These are phyloP conservation scores for Sporothrix pallida DNA, from an alignment of 2,329 filamentous ascomycete genomes.

Conservation along the genomic window DNA sequence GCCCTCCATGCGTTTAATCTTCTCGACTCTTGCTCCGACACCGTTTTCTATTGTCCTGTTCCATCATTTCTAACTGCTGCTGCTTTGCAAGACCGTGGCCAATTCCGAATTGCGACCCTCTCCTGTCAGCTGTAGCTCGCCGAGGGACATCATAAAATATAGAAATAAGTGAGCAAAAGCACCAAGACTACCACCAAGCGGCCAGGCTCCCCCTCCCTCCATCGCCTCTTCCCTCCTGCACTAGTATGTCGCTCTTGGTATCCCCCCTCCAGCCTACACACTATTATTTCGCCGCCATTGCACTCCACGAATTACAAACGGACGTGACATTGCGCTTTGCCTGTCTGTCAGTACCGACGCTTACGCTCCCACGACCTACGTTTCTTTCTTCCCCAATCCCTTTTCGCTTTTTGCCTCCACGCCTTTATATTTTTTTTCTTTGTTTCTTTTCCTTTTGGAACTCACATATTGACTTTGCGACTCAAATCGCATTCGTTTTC, in stretches of 20 bases:
- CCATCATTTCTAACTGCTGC: slow-evolving; percentile 24
- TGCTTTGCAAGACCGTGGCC: slow-evolving; percentile 11
- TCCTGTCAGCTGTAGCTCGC: slow-evolving; percentile 24
- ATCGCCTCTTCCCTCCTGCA: slow-evolving; percentile 25
- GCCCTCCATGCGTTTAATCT: background rate
- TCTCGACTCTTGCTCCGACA: slow-evolving; percentile 5
- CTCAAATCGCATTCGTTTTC: background rate
- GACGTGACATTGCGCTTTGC: slow-evolving; percentile 16
- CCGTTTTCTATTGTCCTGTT: slow-evolving; percentile 26
- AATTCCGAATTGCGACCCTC: slow-evolving; percentile 26
- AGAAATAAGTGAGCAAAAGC: slow-evolving; percentile 16
- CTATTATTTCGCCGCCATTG: slow-evolving; percentile 24
- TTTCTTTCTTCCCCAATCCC: background rate
- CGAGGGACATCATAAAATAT: slow-evolving; percentile 20
- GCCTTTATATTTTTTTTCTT: background rate
- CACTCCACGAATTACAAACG: background rate
- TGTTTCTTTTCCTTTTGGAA: background rate
- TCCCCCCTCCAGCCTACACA: slow-evolving; percentile 17
- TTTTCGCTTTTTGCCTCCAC: slow-evolving; percentile 22
- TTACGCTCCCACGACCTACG: background rate
- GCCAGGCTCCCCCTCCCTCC: slow-evolving; percentile 7
- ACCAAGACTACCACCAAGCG: slow-evolving; percentile 5
- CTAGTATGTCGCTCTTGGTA: slow-evolving; percentile 25
- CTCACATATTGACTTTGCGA: slow-evolving; percentile 2
- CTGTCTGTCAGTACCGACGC: slow-evolving; percentile 21